These are phyloP conservation scores for Claviceps sp. DNA, from an alignment of 2,329 filamentous ascomycete species.

Conservation along the genomic window DNA sequence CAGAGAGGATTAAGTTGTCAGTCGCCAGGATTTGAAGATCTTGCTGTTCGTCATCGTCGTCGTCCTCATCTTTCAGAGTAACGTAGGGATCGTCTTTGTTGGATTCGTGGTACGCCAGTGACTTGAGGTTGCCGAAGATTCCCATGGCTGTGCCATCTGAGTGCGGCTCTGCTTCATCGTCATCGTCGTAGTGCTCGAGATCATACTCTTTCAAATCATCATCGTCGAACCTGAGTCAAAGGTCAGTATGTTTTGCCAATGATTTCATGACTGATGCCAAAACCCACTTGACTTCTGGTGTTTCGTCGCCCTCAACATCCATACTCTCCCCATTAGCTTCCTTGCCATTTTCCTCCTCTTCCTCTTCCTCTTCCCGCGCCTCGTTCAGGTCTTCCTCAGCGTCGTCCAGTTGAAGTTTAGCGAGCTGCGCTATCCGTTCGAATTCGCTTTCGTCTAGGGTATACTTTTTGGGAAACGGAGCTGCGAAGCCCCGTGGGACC, in stretches of 20 bases:
- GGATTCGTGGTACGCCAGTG: constrained; percentile 82
- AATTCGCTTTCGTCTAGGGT: constrained; percentile 65
- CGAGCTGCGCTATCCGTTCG: constrained; percentile 59
- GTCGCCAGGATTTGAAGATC: constrained; percentile 86
- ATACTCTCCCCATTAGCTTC: constrained; percentile 21
- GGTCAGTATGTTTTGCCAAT: constrained; percentile 8
- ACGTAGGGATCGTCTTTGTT: constrained; percentile 96
- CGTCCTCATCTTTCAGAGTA: constrained; percentile 57
- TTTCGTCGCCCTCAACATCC: constrained; percentile 12
- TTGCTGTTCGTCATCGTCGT: constrained; percentile 74
- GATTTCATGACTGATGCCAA: neutral
- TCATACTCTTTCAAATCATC: constrained; percentile 94
- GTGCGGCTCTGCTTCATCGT: constrained; percentile 40
- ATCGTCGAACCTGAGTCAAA: constrained; percentile 45
- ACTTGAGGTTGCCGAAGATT: constrained; percentile 94
- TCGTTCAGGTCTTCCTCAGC: constrained; percentile 75
- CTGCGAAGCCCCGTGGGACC: constrained; percentile 65
- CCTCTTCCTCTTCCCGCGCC: constrained; percentile 35
- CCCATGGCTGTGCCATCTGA: constrained; percentile 57
- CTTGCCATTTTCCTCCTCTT: constrained; percentile 13
- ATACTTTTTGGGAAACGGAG: constrained; percentile 63
- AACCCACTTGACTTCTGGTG: constrained; percentile 5
- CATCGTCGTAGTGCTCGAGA: constrained; percentile 88
- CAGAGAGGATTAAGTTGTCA: constrained; percentile 84
- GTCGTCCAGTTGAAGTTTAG: constrained; percentile 75